Base-by-base conservation (phyloP, 257 asterid species). In the Orobanche coerulescens region DNA sequence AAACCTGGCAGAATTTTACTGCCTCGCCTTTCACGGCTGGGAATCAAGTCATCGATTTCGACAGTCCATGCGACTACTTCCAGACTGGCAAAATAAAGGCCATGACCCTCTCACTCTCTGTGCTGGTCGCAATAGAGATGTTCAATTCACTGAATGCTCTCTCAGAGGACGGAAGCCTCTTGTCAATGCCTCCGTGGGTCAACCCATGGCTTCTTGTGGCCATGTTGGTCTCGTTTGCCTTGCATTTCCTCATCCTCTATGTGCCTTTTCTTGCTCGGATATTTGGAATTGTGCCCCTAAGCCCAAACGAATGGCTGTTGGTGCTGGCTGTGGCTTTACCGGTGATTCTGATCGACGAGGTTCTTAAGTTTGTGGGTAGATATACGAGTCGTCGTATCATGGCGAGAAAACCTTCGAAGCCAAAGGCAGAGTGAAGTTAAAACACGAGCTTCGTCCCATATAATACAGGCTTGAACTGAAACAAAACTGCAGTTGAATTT, bases 161-260 rank as follows among this genome's bases (percentile, higher is more conserved):
- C 24, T 91, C 98, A 0, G 98, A 91, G 62, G 98, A 91, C n/a
- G 95, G 98, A 54, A 91, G 98, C 65, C 88, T 91, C 12, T 0
- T 84, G 13, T 33, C 94, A 7, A 91, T 91, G 98, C 98, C 98
- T 33, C 98, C 98, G 0, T 91, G 98, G 98, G 95, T 85, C 70
- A 91, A 91, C 82, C 98, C 95, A 0, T 79, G 90, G 85, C 90
- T 91, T 43, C 96, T 91, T 60, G 42, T 91, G 79, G 98, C 98
- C 5, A 88, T 91, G 96, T 85, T 96, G 0, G 57, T 85, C 75
- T 91, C 98, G 2, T 91, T 91, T 15, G 98, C 94, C 43, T 42
- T 91, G 79, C 98, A 91, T 75, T 88, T 88, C 80, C 69, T 91
- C 83, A 91, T 91, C 62, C 82, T 92, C 33, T 92, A 92, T 5